Base-by-base conservation (phyloP, 1,139 yeast genomes). In the Saccharomyces hybrid region DNA sequence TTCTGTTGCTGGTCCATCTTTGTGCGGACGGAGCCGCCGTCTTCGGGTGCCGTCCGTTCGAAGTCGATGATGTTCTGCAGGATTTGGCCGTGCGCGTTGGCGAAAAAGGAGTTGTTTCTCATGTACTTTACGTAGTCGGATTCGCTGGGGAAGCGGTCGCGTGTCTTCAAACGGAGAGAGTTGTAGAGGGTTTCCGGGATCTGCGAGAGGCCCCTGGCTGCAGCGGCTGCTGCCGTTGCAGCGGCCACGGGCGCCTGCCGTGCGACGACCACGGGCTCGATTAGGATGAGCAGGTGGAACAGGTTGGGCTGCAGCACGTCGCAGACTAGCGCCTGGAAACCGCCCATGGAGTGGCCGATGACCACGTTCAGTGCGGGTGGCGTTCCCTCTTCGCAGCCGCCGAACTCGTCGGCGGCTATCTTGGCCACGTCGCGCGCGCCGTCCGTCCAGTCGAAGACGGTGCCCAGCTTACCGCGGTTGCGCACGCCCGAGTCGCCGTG, bases 341-440 rank as follows among this genome's bases (percentile, higher is more conserved):
- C 95, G 13, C 93, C 93, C 78, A 83, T 78, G 0, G 91, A 85
- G 67, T 86, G 95, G n/a, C 93, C 95, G 46, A 86, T 66, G 2
- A 75, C 65, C n/a, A 85, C 75, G 48, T 76, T 74, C n/a, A 59
- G 46, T 7, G 53, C 51, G 77, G 70, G 13, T 16, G 25, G 25
- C 8, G 5, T n/a, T 11, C 13, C 13, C 3, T 4, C 53, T n/a
- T 52, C 53, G 9, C 58, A 23, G 7, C 27, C 14, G 32, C 29
- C 14, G 28, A 73, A 64, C 57, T 83, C 77, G 46, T 76, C 71
- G 53, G 73, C 71, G 13, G 84, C 74, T 13, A 85, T 75, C 51
- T 71, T 67, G 51, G 78, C 71, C 49, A 81, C 69, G 64, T 87
- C 95, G 58, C 77, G 78, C 1, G 80, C 81, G 16, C 84, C 82